Base-by-base conservation (phyloP, 495 filamentous ascomycete species). In the Thermothielavioides terrestris region DNA sequence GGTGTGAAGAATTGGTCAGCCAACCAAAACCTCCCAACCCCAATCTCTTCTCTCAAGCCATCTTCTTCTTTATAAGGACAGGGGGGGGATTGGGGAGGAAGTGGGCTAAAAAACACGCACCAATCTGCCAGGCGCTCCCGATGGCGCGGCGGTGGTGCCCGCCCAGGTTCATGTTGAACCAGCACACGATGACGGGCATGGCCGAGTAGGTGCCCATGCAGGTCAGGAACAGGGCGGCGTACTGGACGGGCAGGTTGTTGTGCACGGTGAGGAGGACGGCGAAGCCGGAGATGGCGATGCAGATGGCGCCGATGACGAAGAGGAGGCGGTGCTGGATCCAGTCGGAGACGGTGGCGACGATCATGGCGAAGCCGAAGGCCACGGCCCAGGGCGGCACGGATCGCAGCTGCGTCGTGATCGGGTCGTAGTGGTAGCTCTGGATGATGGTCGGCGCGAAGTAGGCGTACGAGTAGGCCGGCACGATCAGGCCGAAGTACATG, bases 151-250 rank as follows among this genome's bases (percentile, higher is more conserved):
- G 77, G 47, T 89, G 86, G 63, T 98, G 91, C 2, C 90, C 89
- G 1, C 85, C 85, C 18, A 94, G 68, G 55, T 95, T 95, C 80
- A 94, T 94, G 53, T 84, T 85, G 67, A 89, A 95, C 89, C 90
- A 98, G 63, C 89, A 96, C 1, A 94, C 79, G 31, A 87, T 76
- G 10, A 95, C 78, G 0, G 88, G 89, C 80, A 91, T 86, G 8
- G 87, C 84, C 43, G 77, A 75, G 58, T 86, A 86, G 0, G 68
- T 68, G 21, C 77, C 76, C 62, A 75, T 73, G 4, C 82, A 81
- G 49, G 88, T 73, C 28, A 95, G 64, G 65, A 88, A 89, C 14
- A 95, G 71, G 1, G 81, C 86, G 0, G 68, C 80, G 56, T 94
- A 95, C 63, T 88, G 70, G 30, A 85, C 65, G 15, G 75, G 51